Conservation (phyloP, 805 yeast genomes). For the Yarrowia sp. region DNA sequence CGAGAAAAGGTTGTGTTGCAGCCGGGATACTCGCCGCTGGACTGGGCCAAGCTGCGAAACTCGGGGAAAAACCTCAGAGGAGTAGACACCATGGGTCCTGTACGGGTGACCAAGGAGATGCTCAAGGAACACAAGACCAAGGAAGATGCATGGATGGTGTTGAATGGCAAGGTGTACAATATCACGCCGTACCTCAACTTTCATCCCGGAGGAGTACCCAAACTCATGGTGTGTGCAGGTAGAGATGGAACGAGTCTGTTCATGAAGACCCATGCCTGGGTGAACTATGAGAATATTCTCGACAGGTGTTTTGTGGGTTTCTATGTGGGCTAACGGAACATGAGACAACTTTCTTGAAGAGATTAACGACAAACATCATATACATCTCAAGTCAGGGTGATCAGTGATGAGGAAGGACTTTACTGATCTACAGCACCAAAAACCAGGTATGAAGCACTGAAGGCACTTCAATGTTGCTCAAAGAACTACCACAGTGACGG, state of each 20-base stretch:
- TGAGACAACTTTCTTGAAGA: no score
- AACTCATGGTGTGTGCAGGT: slow-evolving; percentile 81
- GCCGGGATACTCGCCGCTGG: slow-evolving; percentile 86
- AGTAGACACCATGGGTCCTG: slow-evolving; percentile 42
- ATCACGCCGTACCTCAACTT: slow-evolving; percentile 81
- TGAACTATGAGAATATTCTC: slow-evolving; percentile 80
- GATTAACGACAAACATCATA: no score
- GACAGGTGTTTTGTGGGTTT: slow-evolving; percentile 80
- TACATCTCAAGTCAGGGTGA: no score
- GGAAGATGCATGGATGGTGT: slow-evolving; percentile 86
- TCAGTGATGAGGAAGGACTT: no score
- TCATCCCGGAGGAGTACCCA: slow-evolving; percentile 92
- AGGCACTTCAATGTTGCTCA: no score
- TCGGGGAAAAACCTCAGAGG: slow-evolving; percentile 59
- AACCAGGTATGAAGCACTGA: no score
- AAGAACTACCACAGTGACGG: no score
- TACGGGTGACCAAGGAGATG: slow-evolving; percentile 58
- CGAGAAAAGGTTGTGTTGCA: slow-evolving; percentile 66
- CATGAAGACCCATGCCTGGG: slow-evolving; percentile 74
- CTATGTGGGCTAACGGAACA: slow-evolving; percentile 40
- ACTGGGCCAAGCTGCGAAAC: slow-evolving; percentile 74
- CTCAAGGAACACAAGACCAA: slow-evolving; percentile 62
- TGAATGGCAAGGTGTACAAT: slow-evolving; percentile 83
- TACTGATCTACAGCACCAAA: no score
- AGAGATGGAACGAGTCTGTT: slow-evolving; percentile 80